Conservation (phyloP, 2,329 filamentous ascomycete genomes). For the Phialemoniopsis sp. region DNA sequence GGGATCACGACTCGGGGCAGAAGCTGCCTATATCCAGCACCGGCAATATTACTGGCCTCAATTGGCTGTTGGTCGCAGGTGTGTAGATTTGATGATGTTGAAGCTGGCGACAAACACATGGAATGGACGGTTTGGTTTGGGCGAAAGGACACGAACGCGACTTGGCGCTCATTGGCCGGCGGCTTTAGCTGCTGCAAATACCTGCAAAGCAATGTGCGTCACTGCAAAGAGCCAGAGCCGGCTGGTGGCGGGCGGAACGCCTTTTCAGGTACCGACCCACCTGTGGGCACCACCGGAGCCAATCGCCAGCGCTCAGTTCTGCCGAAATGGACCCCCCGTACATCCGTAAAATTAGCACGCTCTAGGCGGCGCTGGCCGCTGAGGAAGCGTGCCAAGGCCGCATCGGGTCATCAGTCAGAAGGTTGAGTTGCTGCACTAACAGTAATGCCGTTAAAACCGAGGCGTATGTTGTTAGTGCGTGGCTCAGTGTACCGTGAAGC, state of each 20-base stretch:
- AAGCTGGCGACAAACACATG: not conserved
- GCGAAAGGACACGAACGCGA: constrained; percentile 39
- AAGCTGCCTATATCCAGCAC: too few relatives aligned
- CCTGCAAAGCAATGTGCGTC: constrained; percentile 1
- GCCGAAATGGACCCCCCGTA: not conserved
- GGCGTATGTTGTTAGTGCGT: too few relatives aligned
- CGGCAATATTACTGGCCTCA: not conserved
- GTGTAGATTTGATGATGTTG: too few relatives aligned
- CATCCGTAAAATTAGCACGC: not conserved
- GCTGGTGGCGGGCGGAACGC: too few relatives aligned
- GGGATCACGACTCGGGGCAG: too few relatives aligned
- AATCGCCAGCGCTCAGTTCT: not conserved
- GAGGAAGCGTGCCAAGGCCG: too few relatives aligned
- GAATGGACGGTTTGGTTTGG: not conserved
- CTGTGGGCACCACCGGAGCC: not conserved
- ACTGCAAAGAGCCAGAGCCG: too few relatives aligned
- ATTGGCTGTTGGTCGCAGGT: not conserved
- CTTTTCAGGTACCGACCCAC: constrained; percentile 2
- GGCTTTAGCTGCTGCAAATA: not conserved
- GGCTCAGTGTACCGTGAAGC: too few relatives aligned
- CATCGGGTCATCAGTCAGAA: too few relatives aligned
- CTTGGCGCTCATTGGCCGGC: constrained; percentile 28
- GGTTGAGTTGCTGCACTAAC: too few relatives aligned
- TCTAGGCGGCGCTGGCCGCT: not conserved
- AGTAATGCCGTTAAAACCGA: too few relatives aligned